phyloP scores from a whole-genome alignment of 352 stramenopile genomes.

The Elongisporangium anandrum region DNA sequence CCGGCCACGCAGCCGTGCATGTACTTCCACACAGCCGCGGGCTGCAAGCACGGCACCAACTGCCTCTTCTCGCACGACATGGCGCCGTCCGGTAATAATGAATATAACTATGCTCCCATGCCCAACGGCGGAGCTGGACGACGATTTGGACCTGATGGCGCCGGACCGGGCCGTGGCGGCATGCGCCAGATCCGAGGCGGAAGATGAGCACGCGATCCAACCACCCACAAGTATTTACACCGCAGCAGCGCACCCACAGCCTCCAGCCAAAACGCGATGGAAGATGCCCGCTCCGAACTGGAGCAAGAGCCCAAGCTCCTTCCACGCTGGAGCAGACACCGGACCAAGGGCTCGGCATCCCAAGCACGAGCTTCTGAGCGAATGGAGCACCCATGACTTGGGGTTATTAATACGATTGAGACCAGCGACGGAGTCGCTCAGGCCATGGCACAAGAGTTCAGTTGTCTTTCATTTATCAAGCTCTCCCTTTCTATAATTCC shows the following conservation, averaged over 20 bases:
- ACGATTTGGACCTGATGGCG: slow-evolving; percentile 38
- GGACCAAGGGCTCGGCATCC: neutral
- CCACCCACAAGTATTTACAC: neutral
- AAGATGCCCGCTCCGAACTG: neutral
- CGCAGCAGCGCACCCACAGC: neutral
- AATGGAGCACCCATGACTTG: neutral
- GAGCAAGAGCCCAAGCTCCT: neutral
- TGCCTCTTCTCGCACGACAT: slow-evolving; percentile 71
- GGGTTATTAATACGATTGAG: neutral
- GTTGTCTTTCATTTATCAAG: too few species aligned
- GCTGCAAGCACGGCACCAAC: slow-evolving; percentile 67
- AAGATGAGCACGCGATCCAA: slow-evolving; percentile 18
- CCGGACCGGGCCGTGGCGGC: slow-evolving; percentile 24
- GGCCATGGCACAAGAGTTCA: too few species aligned
- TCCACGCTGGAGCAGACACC: neutral
- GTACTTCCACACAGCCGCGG: slow-evolving; percentile 58
- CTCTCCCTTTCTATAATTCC: neutral
- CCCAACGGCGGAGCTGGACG: slow-evolving; percentile 15
- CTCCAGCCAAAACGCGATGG: neutral
- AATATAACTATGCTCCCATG: slow-evolving; percentile 49
- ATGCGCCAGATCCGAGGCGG: slow-evolving; percentile 57
- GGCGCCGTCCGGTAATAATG: slow-evolving; percentile 28
- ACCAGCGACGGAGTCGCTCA: neutral
- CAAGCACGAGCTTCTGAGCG: neutral
- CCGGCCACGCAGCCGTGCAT: slow-evolving; percentile 50